Base-by-base conservation (phyloP, 257 asterid species). In the Penstemon barbatus region DNA sequence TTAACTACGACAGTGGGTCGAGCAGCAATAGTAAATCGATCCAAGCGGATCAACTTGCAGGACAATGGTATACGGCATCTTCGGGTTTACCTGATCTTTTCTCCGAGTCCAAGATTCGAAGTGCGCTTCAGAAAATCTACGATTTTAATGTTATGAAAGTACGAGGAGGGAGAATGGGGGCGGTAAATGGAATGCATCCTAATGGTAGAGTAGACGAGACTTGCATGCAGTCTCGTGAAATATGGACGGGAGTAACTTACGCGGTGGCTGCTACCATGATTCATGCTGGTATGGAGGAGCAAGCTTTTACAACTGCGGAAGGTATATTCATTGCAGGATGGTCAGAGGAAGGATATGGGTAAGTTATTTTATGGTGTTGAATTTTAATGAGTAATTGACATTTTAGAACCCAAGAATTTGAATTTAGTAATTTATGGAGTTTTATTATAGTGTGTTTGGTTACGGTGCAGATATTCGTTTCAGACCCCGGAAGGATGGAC, bases 401-500 rank as follows among this genome's bases (percentile, higher is more conserved):
- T 15, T 15, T 15, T 15, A 15, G 18, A 15, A 15, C 18, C 18
- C 18, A 15, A 25, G 33, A 25, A 25, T 25, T 25, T 25, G 33
- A 25, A 25, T 25, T 15, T 15, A 15, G 0, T 15, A 15, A 15
- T 15, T 15, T 15, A 15, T 15, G 18, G 18, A 15, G 18, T 15
- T 15, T 15, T 15, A 33, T 41, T 33, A 65, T 44, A 18, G 13
- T 43, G 37, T 25, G 2, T 71, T 65, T 70, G 62, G 33, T 75
- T 41, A 25, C 33, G 33, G 7, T 76, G 84, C 80, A 94, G 99
- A 61, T 94, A 94, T 61, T 74, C 97, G 0, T 94, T 94, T 57
- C 99, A 94, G 75, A 94, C 99, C 0, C 99, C 99, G 0, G 99
- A 94, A 79, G 98, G 80, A 18, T 94, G 99, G 99, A 86, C 99